Evolutionary conservation across 2,329 filamentous ascomycete genomes (phyloP).

Genomic region (Graphilbum fragrans): DNA sequence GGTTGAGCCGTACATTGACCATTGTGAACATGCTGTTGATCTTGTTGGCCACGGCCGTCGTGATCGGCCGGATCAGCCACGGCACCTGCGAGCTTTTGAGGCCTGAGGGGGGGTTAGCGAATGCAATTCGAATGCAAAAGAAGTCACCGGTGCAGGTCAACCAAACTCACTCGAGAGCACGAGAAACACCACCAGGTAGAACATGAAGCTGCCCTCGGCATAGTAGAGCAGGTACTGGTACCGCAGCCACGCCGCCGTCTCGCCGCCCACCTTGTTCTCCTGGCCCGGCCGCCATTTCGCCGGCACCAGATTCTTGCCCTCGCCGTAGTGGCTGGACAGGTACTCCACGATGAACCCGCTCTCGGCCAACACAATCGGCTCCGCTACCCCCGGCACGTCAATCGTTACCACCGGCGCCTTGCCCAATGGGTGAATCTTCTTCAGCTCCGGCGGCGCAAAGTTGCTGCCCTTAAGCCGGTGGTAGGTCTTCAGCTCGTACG

Average conservation of each 20-base stretch:
- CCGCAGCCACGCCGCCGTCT: conserved; percentile 48
- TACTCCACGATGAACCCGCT: conserved; percentile 75
- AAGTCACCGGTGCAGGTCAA: neutral
- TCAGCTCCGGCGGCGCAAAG: conserved; percentile 65
- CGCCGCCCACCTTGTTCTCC: conserved; percentile 43
- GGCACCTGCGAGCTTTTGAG: conserved; percentile 34
- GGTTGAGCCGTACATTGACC: conserved; percentile 34
- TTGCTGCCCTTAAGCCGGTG: conserved; percentile 45
- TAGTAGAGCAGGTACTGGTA: conserved; percentile 70
- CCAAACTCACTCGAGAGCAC: conserved; percentile 37
- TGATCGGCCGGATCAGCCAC: conserved; percentile 41
- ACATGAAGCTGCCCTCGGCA: conserved; percentile 74
- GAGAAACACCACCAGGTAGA: conserved; percentile 50
- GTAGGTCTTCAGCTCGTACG: conserved; percentile 71
- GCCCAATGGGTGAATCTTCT: conserved; percentile 70
- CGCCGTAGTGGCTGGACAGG: conserved; percentile 51
- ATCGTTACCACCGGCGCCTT: conserved; percentile 74
- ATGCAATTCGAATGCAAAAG: neutral
- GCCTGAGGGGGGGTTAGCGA: conserved; percentile 14
- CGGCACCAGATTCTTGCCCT: conserved; percentile 35
- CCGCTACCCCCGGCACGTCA: conserved; percentile 21
- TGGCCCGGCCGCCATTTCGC: conserved; percentile 43
- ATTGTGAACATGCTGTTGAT: conserved; percentile 27
- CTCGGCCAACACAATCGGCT: conserved; percentile 60
- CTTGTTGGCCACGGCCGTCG: conserved; percentile 29